These are phyloP conservation scores for Oryza glumipatula DNA, from an alignment of 176 grass and related monocot species.

Conservation along the genomic window DNA sequence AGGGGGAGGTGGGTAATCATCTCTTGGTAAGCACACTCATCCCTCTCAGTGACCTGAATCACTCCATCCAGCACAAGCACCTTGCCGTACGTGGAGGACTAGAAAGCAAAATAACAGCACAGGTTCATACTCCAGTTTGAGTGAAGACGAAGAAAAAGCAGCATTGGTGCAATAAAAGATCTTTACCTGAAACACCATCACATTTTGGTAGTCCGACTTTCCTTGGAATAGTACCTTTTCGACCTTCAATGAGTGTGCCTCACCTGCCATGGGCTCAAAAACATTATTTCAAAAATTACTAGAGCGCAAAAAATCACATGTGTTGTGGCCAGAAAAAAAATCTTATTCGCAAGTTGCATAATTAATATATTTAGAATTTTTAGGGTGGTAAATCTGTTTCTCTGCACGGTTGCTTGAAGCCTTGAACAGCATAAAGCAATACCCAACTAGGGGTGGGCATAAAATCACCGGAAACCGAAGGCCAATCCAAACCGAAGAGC, in stretches of 20 bases:
- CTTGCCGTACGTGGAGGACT: conserved; percentile 94
- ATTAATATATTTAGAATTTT: neutral
- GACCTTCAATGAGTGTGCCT: conserved; percentile 96
- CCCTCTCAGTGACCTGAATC: conserved; percentile 91
- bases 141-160: neutral
- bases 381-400: neutral
- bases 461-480: too few relatives aligned
- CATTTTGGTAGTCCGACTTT: conserved; percentile 88
- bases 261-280: conserved; percentile 45
- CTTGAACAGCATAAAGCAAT: neutral
- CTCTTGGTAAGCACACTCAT: conserved; percentile 94
- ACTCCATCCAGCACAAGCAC: conserved; percentile 92
- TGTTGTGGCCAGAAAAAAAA: neutral
- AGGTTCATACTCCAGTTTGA: neutral
- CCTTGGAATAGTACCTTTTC: conserved; percentile 90
- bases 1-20: conserved; percentile 98
- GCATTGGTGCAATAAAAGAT: neutral
- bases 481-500: too few relatives aligned
- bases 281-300: conserved; percentile 1
- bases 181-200: conserved; percentile 90
- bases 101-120: conserved; percentile 19
- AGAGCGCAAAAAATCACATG: neutral
- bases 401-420: neutral
- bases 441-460: too few relatives aligned
- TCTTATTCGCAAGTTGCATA: neutral